These are phyloP conservation scores for Emericellopsis atlantica DNA, from an alignment of 2,329 filamentous ascomycete species.

Conservation along the genomic window DNA sequence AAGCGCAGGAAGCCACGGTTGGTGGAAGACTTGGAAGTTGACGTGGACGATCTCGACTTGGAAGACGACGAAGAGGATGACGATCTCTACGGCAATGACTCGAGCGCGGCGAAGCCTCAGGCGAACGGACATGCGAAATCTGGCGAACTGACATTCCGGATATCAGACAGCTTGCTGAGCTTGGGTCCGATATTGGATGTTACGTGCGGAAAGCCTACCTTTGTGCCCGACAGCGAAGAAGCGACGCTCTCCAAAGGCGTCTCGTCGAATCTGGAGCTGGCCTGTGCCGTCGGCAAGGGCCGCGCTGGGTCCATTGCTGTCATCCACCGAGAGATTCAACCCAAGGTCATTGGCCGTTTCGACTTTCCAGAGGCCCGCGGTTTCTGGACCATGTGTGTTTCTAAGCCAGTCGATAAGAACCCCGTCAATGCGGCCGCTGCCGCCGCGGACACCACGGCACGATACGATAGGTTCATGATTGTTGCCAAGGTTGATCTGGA, in stretches of 20 bases:
- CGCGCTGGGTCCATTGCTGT: conserved; percentile 59
- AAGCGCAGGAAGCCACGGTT: conserved; percentile 53
- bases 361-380: conserved; percentile 61
- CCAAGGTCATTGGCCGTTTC: conserved; percentile 56
- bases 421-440: conserved; percentile 24
- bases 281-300: conserved; percentile 50
- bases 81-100: conserved; percentile 48
- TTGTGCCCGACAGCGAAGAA: conserved; percentile 30
- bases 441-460: conserved; percentile 39
- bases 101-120: conserved; percentile 42
- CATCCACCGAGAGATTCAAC: conserved; percentile 66
- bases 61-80: conserved; percentile 55
- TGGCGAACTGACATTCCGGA: conserved; percentile 58
- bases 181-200: conserved; percentile 70
- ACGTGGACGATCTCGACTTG: conserved; percentile 36
- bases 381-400: conserved; percentile 70
- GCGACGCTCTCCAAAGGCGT: conserved; percentile 28
- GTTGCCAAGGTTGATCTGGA: conserved; percentile 59
- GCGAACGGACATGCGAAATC: conserved; percentile 30
- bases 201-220: conserved; percentile 48
- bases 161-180: conserved; percentile 67
- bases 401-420: conserved; percentile 50
- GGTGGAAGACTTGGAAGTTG: conserved; percentile 34
- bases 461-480: conserved; percentile 72
- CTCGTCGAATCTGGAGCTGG: conserved; percentile 44